Evolutionary conservation across 192 early-diverging fungal genomes (phyloP), one percentile per base, ranked within the genome.

Genomic region (Dispira simplex): DNA sequence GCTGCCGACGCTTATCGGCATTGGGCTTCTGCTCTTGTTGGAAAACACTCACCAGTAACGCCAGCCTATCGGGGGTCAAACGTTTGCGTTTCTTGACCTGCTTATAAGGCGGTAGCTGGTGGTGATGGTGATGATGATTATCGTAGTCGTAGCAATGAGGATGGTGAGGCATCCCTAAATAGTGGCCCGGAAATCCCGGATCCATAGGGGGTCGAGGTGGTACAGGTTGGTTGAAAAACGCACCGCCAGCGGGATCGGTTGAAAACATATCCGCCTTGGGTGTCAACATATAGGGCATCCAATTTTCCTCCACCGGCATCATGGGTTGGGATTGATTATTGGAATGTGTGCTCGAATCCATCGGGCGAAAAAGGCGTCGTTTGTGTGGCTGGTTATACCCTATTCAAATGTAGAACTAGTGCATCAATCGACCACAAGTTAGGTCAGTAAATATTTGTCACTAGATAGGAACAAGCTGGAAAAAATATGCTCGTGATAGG

Each of bases 41-140:
- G 65, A 85, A 88, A 11, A 82, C 69, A 51, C 74, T 70, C 49
- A 80, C 67, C 47, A 88, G 72, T 28, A 81, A 67, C 13, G 77
- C 76, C 25, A 88, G 81, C 64, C 90, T 85, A 13, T 87, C 85
- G 8, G 78, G 73, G 0, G 81, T 79, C 11, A 89, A 75, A 39
- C 88, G 78, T 44, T 82, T 76, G 43, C 90, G 84, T 62, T 81
- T 81, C 63, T 84, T 88, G 67, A 60, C 58, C 43, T 60, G 58
- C 43, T 60, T 60, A 16, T 60, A 60, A 18, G 58, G 14, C 14
- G 58, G 58, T 12, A 60, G 8, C 1, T 11, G 58, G 16, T 28
- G 43, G 14, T 27, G 58, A 16, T 60, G 32, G 32, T 28, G 43
- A 6, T 27, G 58, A 16, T 60, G 32, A 13, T 43, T 44, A 12